Evolutionary conservation across 2,329 filamentous ascomycete species (phyloP).

Genomic region (Arthrobotrys entomopaga): DNA sequence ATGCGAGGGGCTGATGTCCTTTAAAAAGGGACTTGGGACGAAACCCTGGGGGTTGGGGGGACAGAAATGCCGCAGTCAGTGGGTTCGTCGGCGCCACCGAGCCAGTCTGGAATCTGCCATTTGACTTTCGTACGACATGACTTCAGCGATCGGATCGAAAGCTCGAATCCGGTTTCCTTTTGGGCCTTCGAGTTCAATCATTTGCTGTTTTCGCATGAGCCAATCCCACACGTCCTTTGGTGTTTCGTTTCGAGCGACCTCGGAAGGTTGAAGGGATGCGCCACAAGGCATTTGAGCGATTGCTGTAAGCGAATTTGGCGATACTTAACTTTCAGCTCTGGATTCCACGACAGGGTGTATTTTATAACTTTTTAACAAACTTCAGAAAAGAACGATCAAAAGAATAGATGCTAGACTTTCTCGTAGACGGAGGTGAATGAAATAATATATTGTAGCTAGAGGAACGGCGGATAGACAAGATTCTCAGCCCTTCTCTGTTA

Average conservation of each 20-base stretch:
- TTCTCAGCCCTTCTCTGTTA: too few species aligned
- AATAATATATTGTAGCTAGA: too few species aligned
- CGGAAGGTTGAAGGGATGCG: constrained; percentile 25
- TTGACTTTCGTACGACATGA: constrained; percentile 22
- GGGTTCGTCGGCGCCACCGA: constrained; percentile 7
- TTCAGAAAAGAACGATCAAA: too few species aligned
- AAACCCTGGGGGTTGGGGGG: neutral
- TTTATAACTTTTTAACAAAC: too few species aligned
- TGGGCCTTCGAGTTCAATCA: neutral
- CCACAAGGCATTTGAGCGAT: constrained; percentile 29
- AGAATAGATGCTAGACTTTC: too few species aligned
- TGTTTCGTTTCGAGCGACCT: constrained; percentile 37
- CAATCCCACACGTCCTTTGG: constrained; percentile 42
- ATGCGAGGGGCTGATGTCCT: neutral
- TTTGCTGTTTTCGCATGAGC: constrained; percentile 30
- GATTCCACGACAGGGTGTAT: too few species aligned
- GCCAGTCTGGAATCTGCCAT: constrained; percentile 18
- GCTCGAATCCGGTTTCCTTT: neutral
- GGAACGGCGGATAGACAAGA: too few species aligned
- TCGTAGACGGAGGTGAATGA: too few species aligned
- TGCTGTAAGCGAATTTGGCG: too few species aligned
- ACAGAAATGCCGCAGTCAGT: neutral
- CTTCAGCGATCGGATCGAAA: constrained; percentile 15
- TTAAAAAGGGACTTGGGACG: neutral
- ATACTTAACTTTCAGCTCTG: too few species aligned